A percentile compares a stretch with the other conserved stretches of the same genome.
Conservation (phyloP, 768 basidiomycete species). For the Tylopilus rubrobrunneus region DNA sequence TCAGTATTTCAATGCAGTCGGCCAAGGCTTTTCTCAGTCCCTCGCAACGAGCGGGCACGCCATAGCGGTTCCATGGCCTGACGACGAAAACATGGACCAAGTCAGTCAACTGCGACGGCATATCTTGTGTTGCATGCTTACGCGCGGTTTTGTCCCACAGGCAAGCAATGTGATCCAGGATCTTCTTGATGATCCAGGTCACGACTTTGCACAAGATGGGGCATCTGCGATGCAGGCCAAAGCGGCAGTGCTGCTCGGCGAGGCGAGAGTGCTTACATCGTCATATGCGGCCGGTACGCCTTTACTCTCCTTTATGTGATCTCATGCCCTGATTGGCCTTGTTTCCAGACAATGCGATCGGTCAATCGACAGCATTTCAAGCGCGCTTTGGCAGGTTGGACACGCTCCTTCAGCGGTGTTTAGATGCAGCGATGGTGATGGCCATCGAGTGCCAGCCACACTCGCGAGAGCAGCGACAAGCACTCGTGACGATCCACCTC, state of each 20-base stretch:
- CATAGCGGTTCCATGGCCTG: conserved; percentile 44
- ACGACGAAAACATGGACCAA: conserved; percentile 8
- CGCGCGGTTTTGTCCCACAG: background rate
- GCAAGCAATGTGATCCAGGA: conserved; percentile 11
- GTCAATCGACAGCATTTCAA: conserved; percentile 41
- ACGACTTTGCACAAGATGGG: conserved; percentile 8
- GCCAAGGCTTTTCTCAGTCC: conserved; percentile 18
- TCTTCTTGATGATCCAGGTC: conserved; percentile 16
- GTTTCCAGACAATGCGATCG: conserved; percentile 36
- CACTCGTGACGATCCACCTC: conserved; percentile 17
- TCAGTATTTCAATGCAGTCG: conserved; percentile 28
- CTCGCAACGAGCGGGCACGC: conserved; percentile 24
- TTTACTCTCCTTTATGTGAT: background rate
- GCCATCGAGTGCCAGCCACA: background rate
- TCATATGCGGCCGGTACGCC: conserved; percentile 29
- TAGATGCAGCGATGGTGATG: conserved; percentile 8
- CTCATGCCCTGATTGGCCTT: background rate
- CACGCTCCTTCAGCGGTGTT: conserved; percentile 37
- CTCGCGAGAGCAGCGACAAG: background rate
- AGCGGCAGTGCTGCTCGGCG: conserved; percentile 33
- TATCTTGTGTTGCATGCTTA: background rate
- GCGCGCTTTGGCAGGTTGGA: conserved; percentile 44
- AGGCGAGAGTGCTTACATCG: conserved; percentile 26
- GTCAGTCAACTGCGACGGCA: conserved; percentile 3
- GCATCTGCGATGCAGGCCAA: conserved; percentile 22